Evolutionary conservation across 495 filamentous ascomycete genomes (phyloP), one percentile per base, ranked within the genome.

Genomic region (Xylaria curta): DNA sequence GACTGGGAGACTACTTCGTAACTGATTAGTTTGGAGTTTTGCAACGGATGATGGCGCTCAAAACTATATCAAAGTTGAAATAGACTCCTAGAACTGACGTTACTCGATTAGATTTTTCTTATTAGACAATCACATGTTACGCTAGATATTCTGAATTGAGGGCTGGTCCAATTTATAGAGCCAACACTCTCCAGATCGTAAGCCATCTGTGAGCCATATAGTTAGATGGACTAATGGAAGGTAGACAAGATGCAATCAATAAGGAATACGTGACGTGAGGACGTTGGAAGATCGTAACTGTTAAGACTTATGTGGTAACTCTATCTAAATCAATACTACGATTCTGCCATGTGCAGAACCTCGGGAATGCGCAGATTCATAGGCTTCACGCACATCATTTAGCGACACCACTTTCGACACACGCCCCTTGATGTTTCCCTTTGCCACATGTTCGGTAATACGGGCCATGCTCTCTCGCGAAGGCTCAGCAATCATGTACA

Each of bases 341-440:
- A 56, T 31, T 12, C 8, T 26, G 9, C 53, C 53, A 10, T 31
- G 24, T 31, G 10, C 26, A 31, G 24, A 12, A 17, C 53, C 53
- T 31, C 53, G 8, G 53, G 53, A 56, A 56, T 56, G 53, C 24
- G 24, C 21, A 28, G 53, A 56, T 56, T 56, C 53, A 56, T 56
- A 56, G 2, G 53, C 53, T 56, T 56, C 53, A 2, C 53, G 53
- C 53, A 31, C 53, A 24, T 56, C 53, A 31, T 56, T 17, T 21
- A 56, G 53, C 26, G 53, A 56, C 53, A 56, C 53, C 24, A 31
- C 24, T 31, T 19, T 56, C 53, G 24, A 31, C 10, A 56, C 53
- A 31, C 13, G 26, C 15, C 53, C 53, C 53, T 13, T 56, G 9
- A 56, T 31, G 53, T 56, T 56, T 28, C 26, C 15, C 10, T 31